Base-by-base conservation (phyloP, 2,329 filamentous ascomycete species). In the Hypoxylon sp. region DNA sequence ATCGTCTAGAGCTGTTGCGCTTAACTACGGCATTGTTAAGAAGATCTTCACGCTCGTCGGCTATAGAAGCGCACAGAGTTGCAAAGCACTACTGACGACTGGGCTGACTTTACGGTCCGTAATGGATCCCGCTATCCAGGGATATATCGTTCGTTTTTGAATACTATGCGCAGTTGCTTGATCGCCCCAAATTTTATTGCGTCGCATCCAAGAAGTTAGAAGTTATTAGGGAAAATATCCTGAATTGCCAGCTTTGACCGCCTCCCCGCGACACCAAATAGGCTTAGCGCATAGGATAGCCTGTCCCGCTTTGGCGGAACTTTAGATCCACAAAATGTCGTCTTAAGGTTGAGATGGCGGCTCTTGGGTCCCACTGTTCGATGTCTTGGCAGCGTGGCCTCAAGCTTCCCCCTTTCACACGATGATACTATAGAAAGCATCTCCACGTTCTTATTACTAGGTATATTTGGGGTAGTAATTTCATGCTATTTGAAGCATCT, bases 231-330 rank as follows among this genome's bases (percentile, higher is more conserved):
- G 40, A 70, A 72, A 71, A 69, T 64, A 64, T 46, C 20, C 42
- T 56, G 53, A 71, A 72, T 65, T 72, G 65, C 69, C 66, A 50
- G 10, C 7, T 61, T 50, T 68, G 72, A 76, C 75, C 74, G 75
- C 75, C 55, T 65, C 40, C 42, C 60, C 33, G 25, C 40, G 17
- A 35, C 14, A 42, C 48, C 1, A 1, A 59, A 68, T 35, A 6
- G 58, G 74, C 25, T 58, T 75, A 76, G 73, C 58, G 63, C 35
- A 6, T 6, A 2, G 27, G 42, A 63, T 68, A 70, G 58, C 27
- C 65, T 64, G 53, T 17, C 48, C 51, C 25, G 22, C 25, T 27
- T 35, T 27, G 35, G 37, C 49, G 55, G 40, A 44, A 40, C 22
- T 27, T 17, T 17, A 6, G 20, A 7, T 54, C 61, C 61, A 53